Evolutionary conservation across 2,329 filamentous ascomycete species (phyloP).

Genomic region (Escovopsis sp.): DNA sequence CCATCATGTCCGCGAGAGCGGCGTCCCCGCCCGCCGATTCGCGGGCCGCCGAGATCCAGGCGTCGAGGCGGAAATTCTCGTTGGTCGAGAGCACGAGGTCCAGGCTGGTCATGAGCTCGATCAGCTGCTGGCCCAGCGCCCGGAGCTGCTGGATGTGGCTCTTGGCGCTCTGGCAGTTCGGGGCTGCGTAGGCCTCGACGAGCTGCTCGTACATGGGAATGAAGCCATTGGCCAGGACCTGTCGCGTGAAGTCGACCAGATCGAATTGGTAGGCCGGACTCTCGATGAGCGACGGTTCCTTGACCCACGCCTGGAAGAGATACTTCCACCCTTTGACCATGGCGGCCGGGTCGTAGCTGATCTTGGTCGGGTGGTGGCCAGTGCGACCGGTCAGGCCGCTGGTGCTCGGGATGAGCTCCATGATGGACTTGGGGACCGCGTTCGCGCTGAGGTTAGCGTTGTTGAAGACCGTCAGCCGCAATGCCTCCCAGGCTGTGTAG

Average conservation of each 20-base stretch:
- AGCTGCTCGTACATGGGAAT: slow-evolving; percentile 22
- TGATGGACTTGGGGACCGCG: slow-evolving; percentile 28
- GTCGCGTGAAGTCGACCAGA: slow-evolving; percentile 31
- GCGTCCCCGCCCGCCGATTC: slow-evolving; percentile 13
- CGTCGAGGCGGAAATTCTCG: slow-evolving; percentile 24
- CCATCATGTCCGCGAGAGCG: slow-evolving; percentile 19
- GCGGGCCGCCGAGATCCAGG: slow-evolving; percentile 26
- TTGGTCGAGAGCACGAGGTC: slow-evolving; percentile 27
- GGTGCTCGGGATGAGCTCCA: slow-evolving; percentile 28
- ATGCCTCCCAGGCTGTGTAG: slow-evolving; percentile 29
- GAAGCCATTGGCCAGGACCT: slow-evolving; percentile 32
- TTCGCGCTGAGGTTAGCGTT: slow-evolving; percentile 27
- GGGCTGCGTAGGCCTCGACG: slow-evolving; percentile 14
- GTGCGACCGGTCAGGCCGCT: slow-evolving; percentile 23
- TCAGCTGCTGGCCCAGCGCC: slow-evolving; percentile 15
- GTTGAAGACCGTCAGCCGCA: slow-evolving; percentile 31
- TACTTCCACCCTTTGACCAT: slow-evolving; percentile 24
- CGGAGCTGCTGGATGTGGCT: slow-evolving; percentile 11
- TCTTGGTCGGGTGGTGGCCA: slow-evolving; percentile 24
- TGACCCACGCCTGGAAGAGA: slow-evolving; percentile 20
- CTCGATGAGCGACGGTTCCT: slow-evolving; percentile 20
- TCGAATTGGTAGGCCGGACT: slow-evolving; percentile 29
- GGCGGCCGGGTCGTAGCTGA: slow-evolving; percentile 24
- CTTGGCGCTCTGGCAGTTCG: slow-evolving; percentile 11
- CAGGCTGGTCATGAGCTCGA: slow-evolving; percentile 20